phyloP scores from a whole-genome alignment of 306 rosid species.

The Ormosia emarginata region DNA sequence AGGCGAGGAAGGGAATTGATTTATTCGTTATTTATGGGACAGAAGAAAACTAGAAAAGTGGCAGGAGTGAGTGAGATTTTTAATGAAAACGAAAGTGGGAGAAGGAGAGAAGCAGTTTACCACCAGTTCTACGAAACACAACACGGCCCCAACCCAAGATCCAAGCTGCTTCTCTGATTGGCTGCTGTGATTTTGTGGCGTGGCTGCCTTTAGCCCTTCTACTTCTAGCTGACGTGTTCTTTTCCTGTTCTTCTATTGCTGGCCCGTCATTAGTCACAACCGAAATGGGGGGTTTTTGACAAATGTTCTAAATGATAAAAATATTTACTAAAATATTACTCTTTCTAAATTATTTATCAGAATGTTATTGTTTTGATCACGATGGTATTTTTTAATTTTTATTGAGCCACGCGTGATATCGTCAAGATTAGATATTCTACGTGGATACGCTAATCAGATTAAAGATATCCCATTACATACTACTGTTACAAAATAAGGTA shows the following conservation, averaged over 20 bases:
- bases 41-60: not conserved
- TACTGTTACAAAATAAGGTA: too few relatives aligned
- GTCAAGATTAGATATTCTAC: too few relatives aligned
- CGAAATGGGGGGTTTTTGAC: too few relatives aligned
- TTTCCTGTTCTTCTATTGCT: constrained; percentile 20
- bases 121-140: not conserved
- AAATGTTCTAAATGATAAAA: too few relatives aligned
- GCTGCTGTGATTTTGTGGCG: constrained; percentile 25
- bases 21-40: not conserved
- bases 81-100: constrained; percentile 23
- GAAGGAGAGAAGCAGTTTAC: not conserved
- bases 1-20: constrained; percentile 29
- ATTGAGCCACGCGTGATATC: too few relatives aligned
- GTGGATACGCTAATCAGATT: too few relatives aligned
- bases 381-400: too few relatives aligned
- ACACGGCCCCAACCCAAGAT: constrained; percentile 3
- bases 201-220: constrained; percentile 15
- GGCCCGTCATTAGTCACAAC: not conserved
- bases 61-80: not conserved
- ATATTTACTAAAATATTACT: too few relatives aligned
- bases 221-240: constrained; percentile 31
- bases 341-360: too few relatives aligned
- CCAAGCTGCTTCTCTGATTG: constrained; percentile 23
- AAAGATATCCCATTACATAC: too few relatives aligned
- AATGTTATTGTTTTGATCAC: too few relatives aligned